Base-by-base conservation (phyloP, 805 yeast genomes). In the Metschnikowia lochheadii region DNA sequence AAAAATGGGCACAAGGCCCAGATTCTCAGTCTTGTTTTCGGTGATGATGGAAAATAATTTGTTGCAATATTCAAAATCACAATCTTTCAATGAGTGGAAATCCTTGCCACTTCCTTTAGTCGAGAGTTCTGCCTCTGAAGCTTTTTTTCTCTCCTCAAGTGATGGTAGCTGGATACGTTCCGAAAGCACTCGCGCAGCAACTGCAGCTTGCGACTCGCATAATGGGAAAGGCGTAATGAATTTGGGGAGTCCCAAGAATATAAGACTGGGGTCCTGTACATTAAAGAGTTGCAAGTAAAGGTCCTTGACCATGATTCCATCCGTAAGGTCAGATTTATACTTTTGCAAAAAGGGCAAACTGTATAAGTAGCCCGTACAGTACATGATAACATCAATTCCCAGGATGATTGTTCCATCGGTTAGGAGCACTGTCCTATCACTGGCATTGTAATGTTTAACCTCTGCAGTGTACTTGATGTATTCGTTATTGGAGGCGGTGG, bases 61-160 rank as follows among this genome's bases (percentile, higher is more conserved):
- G 41, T 59, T 53, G 46, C 61, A 58, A 50, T 61, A 63, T 11
- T 49, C 53, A 18, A 44, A 56, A 47, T 63, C 67, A 29, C 54
- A 44, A 38, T 53, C 58, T 23, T 50, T 50, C 36, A 63, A 50
- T 8, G 52, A 49, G 41, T 63, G 66, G 47, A 63, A 59, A 5
- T 48, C 41, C 33, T 51, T 54, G 33, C 52, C 54, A 10, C 38
- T 21, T 4, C 60, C 60, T 15, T 53, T 51, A n/a, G 37, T 43
- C 2, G 36, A 32, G 11, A 49, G 21, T 35, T 58, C 61, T 11
- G 44, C 48, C 31, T 49, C 43, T 47, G 55, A 58, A 5, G 46
- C 40, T 15, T 15, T 34, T 15, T 39, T 40, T 37, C 48, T 39
- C 18, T 53, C 56, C 13, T 47, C 49, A 18, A 29, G 15, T 10